Evolutionary conservation across 2,329 filamentous ascomycete genomes (phyloP), one percentile per base, ranked within the genome.

Genomic region (Pestalotiopsis sp.): DNA sequence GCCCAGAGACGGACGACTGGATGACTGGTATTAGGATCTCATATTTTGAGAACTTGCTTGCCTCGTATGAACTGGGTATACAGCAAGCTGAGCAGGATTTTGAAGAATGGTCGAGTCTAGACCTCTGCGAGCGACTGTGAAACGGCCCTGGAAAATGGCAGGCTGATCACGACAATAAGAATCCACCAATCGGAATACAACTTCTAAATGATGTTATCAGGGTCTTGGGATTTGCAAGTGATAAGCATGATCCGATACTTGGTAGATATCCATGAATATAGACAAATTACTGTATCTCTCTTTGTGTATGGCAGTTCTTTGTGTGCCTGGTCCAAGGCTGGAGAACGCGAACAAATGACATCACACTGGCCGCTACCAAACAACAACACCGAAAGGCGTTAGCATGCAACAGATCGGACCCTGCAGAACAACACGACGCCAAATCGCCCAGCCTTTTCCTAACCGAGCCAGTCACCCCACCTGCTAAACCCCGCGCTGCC

Each of bases 61-160:
- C 3, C 7, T 52, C 45, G 20, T 23, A n/a, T n/a, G 7, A 23
- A 52, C 45, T 52, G 45, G 45, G 45, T 45, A 52, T 23, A 52
- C 14, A 39, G 59, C 59, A 62, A 31, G 59, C 13, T 62, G 38
- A 39, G 59, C 59, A 62, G 59, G 59, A 39, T 62, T 62, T 62
- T 17, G 25, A 39, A n/a, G 7, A 27, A 31, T n/a, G 3, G 59
- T 62, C n/a, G n/a, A 39, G 59, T 62, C 59, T 62, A 62, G 59
- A 62, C 59, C 59, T 62, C 59, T 14, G 27, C 17, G 13, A 41
- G 4, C 3, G 20, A 11, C 14, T 13, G 20, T 62, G 59, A 62
- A 62, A 62, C 59, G 17, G 59, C 31, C 36, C 59, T 23, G 41
- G 59, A 62, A 39, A 36, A 39, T 52, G 31, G 59, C 27, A 62